Evolutionary conservation across 768 basidiomycete species (phyloP).

Genomic region (Cyclocybe cylindracea): DNA sequence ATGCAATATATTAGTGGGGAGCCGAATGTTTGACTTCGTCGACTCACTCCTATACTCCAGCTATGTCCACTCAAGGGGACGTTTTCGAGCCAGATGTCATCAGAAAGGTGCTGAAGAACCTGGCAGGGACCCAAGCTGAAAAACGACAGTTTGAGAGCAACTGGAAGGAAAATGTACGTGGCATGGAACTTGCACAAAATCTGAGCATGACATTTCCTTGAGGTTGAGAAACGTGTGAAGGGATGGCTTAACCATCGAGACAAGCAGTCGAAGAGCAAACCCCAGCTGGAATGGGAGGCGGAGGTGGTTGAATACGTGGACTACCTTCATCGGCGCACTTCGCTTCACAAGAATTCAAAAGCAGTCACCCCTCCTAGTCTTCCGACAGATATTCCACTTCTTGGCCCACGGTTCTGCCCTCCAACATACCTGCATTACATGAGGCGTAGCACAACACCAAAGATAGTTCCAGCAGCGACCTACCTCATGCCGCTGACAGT

Average conservation of each 20-base stretch:
- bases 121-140: not conserved
- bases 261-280: not conserved
- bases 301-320: constrained; percentile 8
- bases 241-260: constrained; percentile 2
- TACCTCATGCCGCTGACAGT: too few species aligned
- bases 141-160: not conserved
- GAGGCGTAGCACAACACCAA: too few species aligned
- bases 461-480: too few species aligned
- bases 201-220: too few species aligned
- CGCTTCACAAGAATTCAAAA: constrained; percentile 6
- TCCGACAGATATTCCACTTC: constrained; percentile 3
- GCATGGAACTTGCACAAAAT: too few species aligned
- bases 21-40: too few species aligned
- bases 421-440: too few species aligned
- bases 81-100: constrained; percentile 1
- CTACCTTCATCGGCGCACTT: not conserved
- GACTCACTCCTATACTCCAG: not conserved
- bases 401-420: not conserved
- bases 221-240: constrained; percentile 5
- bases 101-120: not conserved
- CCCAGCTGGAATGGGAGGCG: constrained; percentile 8
- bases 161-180: not conserved
- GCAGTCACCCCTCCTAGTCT: not conserved
- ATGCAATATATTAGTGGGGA: too few species aligned
- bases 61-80: not conserved